Evolutionary conservation across 441 rosid species (phyloP).

Genomic region (Geranium incanum): DNA sequence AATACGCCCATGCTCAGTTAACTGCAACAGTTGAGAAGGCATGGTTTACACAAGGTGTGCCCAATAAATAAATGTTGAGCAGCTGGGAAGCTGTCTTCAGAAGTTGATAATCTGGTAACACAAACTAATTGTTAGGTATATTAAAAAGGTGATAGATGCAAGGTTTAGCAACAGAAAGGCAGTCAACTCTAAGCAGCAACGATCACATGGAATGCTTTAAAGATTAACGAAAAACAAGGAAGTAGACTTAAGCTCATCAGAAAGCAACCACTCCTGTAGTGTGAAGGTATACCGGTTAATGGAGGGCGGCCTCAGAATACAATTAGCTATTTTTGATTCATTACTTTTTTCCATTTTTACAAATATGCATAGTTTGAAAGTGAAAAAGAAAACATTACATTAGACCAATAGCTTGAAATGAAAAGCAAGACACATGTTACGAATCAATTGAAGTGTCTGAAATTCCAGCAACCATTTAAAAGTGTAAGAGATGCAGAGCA

Average conservation of each 20-base stretch:
- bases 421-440: too few relatives aligned
- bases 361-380: neutral
- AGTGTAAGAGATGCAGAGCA: too few relatives aligned
- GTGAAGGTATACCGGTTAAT: neutral
- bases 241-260: neutral
- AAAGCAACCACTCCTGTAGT: neutral
- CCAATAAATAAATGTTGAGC: conserved; percentile 26
- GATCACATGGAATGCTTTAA: neutral
- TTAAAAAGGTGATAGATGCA: neutral
- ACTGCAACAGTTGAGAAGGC: conserved; percentile 88
- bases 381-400: neutral
- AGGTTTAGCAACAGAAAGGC: conserved; percentile 1
- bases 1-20: conserved; percentile 79
- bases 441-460: too few relatives aligned
- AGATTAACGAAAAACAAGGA: neutral
- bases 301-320: neutral
- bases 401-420: neutral
- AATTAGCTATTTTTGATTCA: neutral
- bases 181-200: neutral
- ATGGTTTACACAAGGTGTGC: conserved; percentile 36
- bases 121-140: neutral
- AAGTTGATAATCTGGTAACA: conserved; percentile 30
- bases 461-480: too few relatives aligned
- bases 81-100: conserved; percentile 24
- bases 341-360: neutral